Evolutionary conservation across 1,284 basidiomycete species (phyloP), one percentile per base, ranked within the genome.

Genomic region (Stereum hirsutum): DNA sequence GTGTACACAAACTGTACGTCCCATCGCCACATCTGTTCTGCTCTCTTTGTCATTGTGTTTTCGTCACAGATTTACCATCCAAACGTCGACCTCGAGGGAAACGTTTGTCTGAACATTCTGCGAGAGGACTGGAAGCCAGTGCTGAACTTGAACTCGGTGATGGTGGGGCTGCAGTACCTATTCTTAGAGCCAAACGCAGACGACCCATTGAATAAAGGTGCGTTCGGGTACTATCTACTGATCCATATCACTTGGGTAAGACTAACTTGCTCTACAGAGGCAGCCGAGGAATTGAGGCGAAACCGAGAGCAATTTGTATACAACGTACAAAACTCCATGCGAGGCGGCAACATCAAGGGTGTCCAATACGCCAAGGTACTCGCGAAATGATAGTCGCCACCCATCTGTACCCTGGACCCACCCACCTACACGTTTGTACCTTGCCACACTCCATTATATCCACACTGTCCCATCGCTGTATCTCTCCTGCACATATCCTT

Each of bases 91-190:
- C 75, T 97, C 27, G 91, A 98, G 58, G 94, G 94, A 40, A 97
- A 97, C 54, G 92, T 98, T 30, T 95, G 91, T 66, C 62, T 95
- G 57, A 99, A 99, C 69, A 98, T 99, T 56, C 75, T 99, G 47
- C 81, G 96, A 61, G 96, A 99, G 70, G 96, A 99, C 68, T 99
- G 96, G 96, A 99, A 99, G 60, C 96, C 96, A 12, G 96, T 98
- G 4, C 74, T 99, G 42, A 98, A 97, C 64, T 74, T 98, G 44
- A 97, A 93, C 62, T 90, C 92, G 28, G 89, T 99, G 50, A 93
- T 97, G 84, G 91, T 98, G 51, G 96, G 96, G 28, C 68, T 99
- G 47, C 94, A 99, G 61, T 99, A 97, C 61, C 77, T 99, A 37
- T 99, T 99, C 75, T 72, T 99, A 46, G 96, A 99, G 63, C 95